These are phyloP conservation scores for Basipetospora chlamydospora DNA, from an alignment of 2,329 filamentous ascomycete species.

Conservation along the genomic window DNA sequence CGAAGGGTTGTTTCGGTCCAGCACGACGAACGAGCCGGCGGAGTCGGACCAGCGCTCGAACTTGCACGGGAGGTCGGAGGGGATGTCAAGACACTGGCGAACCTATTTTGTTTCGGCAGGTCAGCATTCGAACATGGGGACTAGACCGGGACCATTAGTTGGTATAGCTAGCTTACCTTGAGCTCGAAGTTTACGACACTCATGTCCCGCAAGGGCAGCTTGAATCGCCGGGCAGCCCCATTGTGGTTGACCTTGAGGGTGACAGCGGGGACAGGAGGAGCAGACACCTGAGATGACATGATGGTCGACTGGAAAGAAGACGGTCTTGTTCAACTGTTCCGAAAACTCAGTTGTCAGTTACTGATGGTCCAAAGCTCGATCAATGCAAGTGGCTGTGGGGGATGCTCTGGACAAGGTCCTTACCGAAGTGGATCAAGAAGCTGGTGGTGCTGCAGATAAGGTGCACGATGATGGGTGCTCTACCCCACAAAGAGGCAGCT, in stretches of 20 bases:
- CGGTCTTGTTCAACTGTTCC: too few relatives aligned
- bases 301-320: not conserved
- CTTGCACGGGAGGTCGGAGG: constrained; percentile 26
- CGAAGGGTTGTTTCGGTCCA: constrained; percentile 61
- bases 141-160: not conserved
- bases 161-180: constrained; percentile 51
- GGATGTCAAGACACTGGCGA: constrained; percentile 20
- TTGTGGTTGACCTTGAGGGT: constrained; percentile 75
- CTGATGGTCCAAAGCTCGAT: too few relatives aligned
- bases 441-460: too few relatives aligned
- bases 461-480: too few relatives aligned
- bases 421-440: too few relatives aligned
- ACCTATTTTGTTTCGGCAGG: constrained; percentile 13
- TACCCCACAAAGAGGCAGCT: too few relatives aligned
- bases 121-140: not conserved
- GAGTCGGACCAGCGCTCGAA: constrained; percentile 96
- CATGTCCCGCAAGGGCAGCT: constrained; percentile 78
- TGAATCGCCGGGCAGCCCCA: constrained; percentile 66
- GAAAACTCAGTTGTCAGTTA: too few relatives aligned
- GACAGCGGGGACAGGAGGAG: constrained; percentile 27
- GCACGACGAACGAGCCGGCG: constrained; percentile 61
- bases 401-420: too few relatives aligned
- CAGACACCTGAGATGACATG: constrained; percentile 4
- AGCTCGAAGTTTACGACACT: constrained; percentile 57
- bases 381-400: too few relatives aligned